Base-by-base conservation (phyloP, 768 basidiomycete genomes). In the Sporobolomyces phaffii region DNA sequence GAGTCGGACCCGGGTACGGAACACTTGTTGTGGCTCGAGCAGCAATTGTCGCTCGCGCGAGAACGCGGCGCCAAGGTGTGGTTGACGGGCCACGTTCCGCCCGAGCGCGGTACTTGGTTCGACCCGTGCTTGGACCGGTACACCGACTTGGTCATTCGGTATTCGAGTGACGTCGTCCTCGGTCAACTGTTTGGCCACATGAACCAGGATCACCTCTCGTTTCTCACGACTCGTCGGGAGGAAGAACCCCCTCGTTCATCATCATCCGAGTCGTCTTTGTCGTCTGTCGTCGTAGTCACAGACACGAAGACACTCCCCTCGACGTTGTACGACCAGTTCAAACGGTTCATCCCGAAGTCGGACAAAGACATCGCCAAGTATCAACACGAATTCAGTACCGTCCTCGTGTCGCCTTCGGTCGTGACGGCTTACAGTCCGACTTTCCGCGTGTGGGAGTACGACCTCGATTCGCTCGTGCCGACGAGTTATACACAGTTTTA, bases 1-100 rank as follows among this genome's bases (percentile, higher is more conserved):
- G 43, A 64, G 8, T 68, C 75, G 2, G 90, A 94, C 76, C 88
- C 91, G n/a, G 91, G 91, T 51, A 90, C 90, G 70, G 80, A 90
- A 29, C 82, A 96, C 75, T 81, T 93, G 72, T 88, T 90, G 77
- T 96, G 91, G 91, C 81, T 96, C 17, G 89, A 90, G 65, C 89
- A 89, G 3, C 90, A 91, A 77, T 80, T 96, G 24, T 78, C 83
- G 52, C 78, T 77, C 62, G 91, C 86, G 76, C 81, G 88, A 64
- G 77, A 82, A 5, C 80, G 87, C 61, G 84, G 83, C 40, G 87
- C 91, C 84, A 85, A 90, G 79, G 83, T 79, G 28, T 79, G 76
- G 75, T 69, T 80, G 59, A 77, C 75, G 17, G 91, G 91, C 0
- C 91, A 96, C 79, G 87, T 96, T 36, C 90, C 91, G 11, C 90